Conservation (phyloP, 306 rosid species). For the Cucurbita maxima region DNA sequence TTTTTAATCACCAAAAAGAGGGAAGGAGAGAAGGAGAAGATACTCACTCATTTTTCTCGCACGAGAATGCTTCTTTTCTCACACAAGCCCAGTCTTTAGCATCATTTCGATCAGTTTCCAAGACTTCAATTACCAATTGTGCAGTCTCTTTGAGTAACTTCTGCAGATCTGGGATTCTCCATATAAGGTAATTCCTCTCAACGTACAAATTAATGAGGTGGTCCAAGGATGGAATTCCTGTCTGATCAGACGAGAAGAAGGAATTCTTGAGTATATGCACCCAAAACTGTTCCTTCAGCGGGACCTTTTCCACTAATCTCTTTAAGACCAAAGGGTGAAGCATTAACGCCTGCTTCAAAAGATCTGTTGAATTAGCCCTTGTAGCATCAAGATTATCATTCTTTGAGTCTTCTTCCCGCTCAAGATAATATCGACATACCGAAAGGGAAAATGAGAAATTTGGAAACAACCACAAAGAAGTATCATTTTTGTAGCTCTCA, state of each 20-base stretch:
- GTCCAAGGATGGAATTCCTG: slow-evolving; percentile 57
- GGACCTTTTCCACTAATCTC: slow-evolving; percentile 73
- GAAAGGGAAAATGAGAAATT: slow-evolving; percentile 90
- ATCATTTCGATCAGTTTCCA: slow-evolving; percentile 41
- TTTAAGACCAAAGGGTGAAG: slow-evolving; percentile 78
- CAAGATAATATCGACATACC: slow-evolving; percentile 64
- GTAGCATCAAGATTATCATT: slow-evolving; percentile 17
- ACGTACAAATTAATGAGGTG: slow-evolving; percentile 71
- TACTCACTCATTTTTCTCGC: slow-evolving; percentile 83
- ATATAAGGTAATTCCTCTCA: slow-evolving; percentile 70
- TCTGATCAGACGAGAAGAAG: slow-evolving; percentile 57
- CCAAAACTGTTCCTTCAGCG: slow-evolving; percentile 77
- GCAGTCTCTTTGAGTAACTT: slow-evolving; percentile 55
- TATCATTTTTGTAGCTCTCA: slow-evolving; percentile 66
- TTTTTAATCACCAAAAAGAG: neutral
- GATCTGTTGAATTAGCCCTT: slow-evolving; percentile 57
- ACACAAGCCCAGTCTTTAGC: slow-evolving; percentile 77
- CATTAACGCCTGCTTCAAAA: slow-evolving; percentile 94
- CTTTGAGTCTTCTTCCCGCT: slow-evolving; percentile 31
- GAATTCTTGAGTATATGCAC: slow-evolving; percentile 39
- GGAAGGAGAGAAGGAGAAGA: neutral
- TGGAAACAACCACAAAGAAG: slow-evolving; percentile 80
- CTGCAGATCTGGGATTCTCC: slow-evolving; percentile 91
- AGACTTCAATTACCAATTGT: slow-evolving; percentile 45
- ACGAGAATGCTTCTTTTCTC: slow-evolving; percentile 82